Conservation (phyloP, 495 filamentous ascomycete genomes). For the Penicillium steckii region DNA sequence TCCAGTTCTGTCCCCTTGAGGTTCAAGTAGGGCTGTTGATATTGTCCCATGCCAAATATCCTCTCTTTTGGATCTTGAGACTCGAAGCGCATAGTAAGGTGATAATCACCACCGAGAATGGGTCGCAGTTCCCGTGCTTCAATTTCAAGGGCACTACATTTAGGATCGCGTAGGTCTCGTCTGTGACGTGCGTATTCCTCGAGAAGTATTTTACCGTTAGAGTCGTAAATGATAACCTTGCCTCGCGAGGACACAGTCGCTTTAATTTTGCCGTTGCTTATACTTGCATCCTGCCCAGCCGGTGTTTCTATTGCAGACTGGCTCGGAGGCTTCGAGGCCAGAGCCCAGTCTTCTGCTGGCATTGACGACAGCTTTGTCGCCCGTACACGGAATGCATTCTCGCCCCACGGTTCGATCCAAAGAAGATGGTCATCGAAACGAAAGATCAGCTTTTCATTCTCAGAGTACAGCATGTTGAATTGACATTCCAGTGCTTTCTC, state of each 20-base stretch:
- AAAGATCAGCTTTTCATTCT: conserved; percentile 42
- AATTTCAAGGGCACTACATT: conserved; percentile 52
- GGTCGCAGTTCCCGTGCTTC: conserved; percentile 56
- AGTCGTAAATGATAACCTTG: conserved; percentile 51
- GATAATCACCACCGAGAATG: conserved; percentile 49
- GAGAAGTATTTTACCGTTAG: conserved; percentile 40
- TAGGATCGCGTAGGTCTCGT: conserved; percentile 49
- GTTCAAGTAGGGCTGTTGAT: conserved; percentile 56
- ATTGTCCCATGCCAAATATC: conserved; percentile 63
- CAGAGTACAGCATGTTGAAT: conserved; percentile 40
- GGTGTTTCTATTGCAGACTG: conserved; percentile 22
- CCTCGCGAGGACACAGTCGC: conserved; percentile 45
- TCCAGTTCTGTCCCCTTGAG: conserved; percentile 57
- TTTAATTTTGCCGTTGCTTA: conserved; percentile 52
- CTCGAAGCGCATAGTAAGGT: conserved; percentile 54
- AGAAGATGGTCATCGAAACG: conserved; percentile 53
- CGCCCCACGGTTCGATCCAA: conserved; percentile 56
- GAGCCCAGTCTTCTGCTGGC: conserved; percentile 54
- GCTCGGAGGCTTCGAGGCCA: conserved; percentile 27
- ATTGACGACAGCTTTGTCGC: conserved; percentile 49
- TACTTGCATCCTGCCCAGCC: conserved; percentile 33
- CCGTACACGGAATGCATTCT: conserved; percentile 52
- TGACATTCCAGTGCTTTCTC: neutral
- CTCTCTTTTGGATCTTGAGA: conserved; percentile 49
- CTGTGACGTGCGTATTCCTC: conserved; percentile 59